These are phyloP conservation scores for Aspergillus tubingensis DNA, from an alignment of 2,329 filamentous ascomycete species.

Conservation along the genomic window DNA sequence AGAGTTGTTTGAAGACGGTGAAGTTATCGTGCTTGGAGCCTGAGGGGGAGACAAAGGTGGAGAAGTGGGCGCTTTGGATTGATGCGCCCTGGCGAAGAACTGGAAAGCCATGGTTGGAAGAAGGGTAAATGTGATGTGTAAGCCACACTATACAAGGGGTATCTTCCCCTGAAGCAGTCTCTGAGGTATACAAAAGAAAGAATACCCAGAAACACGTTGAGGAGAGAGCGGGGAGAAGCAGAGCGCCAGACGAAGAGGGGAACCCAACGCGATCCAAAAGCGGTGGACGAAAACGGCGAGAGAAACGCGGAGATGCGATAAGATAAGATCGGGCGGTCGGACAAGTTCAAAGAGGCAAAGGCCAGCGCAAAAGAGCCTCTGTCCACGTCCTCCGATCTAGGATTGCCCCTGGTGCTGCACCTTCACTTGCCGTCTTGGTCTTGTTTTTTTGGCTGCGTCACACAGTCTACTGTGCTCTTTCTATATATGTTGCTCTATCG, in stretches of 20 bases:
- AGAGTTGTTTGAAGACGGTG: constrained; percentile 16
- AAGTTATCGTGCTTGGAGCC: constrained; percentile 14
- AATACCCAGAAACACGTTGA: background rate
- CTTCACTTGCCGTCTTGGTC: constrained; percentile 8
- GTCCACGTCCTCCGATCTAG: constrained; percentile 8
- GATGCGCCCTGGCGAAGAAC: constrained; percentile 39
- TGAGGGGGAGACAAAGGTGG: constrained; percentile 27
- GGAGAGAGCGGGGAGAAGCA: constrained; percentile 5
- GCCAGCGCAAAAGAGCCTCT: constrained; percentile 20
- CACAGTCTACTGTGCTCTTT: background rate
- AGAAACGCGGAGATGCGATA: constrained; percentile 41
- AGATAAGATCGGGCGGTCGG: constrained; percentile 31
- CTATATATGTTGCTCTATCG: constrained; percentile 10
- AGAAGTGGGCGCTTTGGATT: constrained; percentile 27
- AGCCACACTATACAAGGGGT: background rate
- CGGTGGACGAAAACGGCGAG: constrained; percentile 9
- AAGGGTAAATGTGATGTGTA: background rate
- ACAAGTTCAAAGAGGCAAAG: constrained; percentile 12
- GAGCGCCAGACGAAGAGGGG: constrained; percentile 10
- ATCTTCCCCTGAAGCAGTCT: too few species aligned
- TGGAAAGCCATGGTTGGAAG: constrained; percentile 37
- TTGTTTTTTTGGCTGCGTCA: background rate
- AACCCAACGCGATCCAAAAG: constrained; percentile 1
- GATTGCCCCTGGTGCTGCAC: constrained; percentile 6
- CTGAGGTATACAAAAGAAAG: background rate